Conservation (phyloP, 306 rosid genomes). For the Prunus mongolica region DNA sequence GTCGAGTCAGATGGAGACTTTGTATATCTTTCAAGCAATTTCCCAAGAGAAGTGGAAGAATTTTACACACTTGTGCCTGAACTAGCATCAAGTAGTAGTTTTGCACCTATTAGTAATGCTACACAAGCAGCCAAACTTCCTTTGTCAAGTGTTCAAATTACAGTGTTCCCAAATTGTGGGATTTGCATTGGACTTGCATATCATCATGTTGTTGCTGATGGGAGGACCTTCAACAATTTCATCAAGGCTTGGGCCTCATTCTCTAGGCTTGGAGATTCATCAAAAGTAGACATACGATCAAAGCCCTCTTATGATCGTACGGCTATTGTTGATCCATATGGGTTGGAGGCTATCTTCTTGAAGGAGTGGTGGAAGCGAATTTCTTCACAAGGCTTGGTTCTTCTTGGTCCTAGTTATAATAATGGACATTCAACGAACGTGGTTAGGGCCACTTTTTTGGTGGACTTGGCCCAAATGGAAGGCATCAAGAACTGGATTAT, state of each 20-base stretch:
- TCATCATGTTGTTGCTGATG: constrained; percentile 36
- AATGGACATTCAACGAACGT: not conserved
- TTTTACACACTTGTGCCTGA: constrained; percentile 34
- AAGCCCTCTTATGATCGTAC: constrained; percentile 27
- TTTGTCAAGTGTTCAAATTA: constrained; percentile 38
- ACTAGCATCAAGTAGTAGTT: constrained; percentile 1
- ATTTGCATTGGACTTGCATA: constrained; percentile 40
- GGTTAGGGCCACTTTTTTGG: constrained; percentile 15
- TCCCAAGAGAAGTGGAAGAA: constrained; percentile 16
- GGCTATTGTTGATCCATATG: constrained; percentile 31
- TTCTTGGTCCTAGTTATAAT: not conserved
- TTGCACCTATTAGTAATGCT: not conserved
- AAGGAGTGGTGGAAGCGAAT: constrained; percentile 36
- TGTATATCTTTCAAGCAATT: constrained; percentile 9
- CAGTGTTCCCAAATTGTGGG: constrained; percentile 40
- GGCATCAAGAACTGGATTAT: constrained; percentile 23
- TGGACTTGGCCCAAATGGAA: constrained; percentile 27
- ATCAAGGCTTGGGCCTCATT: constrained; percentile 45
- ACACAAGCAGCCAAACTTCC: constrained; percentile 13
- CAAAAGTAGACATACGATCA: not conserved
- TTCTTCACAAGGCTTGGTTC: not conserved
- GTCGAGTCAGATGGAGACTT: constrained; percentile 34
- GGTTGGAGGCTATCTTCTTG: constrained; percentile 31
- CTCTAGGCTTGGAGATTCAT: constrained; percentile 7
- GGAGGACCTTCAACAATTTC: constrained; percentile 50